phyloP scores from a whole-genome alignment of 129 eudicot species.

The Silybum marianum region DNA sequence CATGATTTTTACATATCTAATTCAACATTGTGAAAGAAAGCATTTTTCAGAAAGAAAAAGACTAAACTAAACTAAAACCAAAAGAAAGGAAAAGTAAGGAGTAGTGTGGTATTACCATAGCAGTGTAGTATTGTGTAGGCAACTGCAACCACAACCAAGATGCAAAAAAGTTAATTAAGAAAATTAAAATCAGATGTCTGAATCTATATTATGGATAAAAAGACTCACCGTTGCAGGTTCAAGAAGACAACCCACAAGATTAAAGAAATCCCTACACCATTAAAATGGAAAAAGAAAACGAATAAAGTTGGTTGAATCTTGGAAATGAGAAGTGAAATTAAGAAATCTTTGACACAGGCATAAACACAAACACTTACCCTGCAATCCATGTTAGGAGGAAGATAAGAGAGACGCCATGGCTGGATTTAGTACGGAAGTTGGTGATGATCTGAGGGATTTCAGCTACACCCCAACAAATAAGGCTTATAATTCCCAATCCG shows the following conservation, averaged over 20 bases:
- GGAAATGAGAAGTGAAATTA: neutral
- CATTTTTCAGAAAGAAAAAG: neutral
- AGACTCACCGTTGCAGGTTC: constrained; percentile 77
- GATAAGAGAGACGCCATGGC: constrained; percentile 57
- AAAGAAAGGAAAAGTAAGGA: neutral
- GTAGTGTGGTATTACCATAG: constrained; percentile 40
- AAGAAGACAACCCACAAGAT: constrained; percentile 75
- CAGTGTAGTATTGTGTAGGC: constrained; percentile 85
- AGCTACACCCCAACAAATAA: constrained; percentile 60
- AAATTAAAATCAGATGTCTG: neutral
- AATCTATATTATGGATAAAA: neutral
- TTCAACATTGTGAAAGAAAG: constrained; percentile 16
- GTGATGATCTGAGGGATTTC: constrained; percentile 78
- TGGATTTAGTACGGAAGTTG: constrained; percentile 58
- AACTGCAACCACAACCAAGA: constrained; percentile 46
- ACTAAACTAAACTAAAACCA: neutral
- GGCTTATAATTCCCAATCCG: constrained; percentile 56
- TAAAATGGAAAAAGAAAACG: neutral
- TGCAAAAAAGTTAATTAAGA: constrained; percentile 10
- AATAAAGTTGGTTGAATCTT: neutral
- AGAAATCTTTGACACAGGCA: neutral
- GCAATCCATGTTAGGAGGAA: constrained; percentile 65
- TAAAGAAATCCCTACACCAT: constrained; percentile 66
- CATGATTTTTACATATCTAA: neutral
- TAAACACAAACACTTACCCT: constrained; percentile 44